A percentile compares a stretch with the other conserved stretches of the same genome.
phyloP scores from a whole-genome alignment of 2,329 filamentous ascomycete genomes.

The Penicillium sp. region DNA sequence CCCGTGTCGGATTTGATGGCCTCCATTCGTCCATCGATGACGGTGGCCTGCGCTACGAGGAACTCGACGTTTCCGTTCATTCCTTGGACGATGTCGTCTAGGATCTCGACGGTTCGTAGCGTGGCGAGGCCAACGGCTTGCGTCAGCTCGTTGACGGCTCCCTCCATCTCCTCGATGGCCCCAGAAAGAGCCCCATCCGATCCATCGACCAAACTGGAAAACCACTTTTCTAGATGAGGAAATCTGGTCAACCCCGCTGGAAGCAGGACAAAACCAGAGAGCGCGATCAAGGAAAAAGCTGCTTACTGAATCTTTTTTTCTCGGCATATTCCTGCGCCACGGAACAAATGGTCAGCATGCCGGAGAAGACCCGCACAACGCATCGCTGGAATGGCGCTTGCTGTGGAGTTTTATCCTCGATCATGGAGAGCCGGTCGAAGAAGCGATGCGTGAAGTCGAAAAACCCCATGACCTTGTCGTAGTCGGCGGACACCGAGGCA shows the following conservation, averaged over 20 bases:
- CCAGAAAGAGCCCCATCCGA: neutral
- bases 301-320: neutral
- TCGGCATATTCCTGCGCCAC: neutral
- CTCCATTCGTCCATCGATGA: neutral
- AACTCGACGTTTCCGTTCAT: conserved; percentile 2
- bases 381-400: neutral
- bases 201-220: neutral
- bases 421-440: neutral
- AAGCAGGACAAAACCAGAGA: no score
- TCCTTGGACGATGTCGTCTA: neutral
- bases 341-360: neutral
- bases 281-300: no score
- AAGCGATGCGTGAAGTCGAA: neutral
- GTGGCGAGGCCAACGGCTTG: neutral
- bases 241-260: neutral
- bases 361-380: neutral
- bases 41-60: neutral
- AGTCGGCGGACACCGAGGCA: neutral
- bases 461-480: neutral
- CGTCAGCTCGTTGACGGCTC: neutral
- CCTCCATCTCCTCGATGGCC: neutral
- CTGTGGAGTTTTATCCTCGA: neutral
- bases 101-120: neutral
- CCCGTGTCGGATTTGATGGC: neutral
- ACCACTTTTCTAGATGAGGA: neutral